Base-by-base conservation (phyloP, 2,329 filamentous ascomycete genomes). In the Colletotrichum salicis region DNA sequence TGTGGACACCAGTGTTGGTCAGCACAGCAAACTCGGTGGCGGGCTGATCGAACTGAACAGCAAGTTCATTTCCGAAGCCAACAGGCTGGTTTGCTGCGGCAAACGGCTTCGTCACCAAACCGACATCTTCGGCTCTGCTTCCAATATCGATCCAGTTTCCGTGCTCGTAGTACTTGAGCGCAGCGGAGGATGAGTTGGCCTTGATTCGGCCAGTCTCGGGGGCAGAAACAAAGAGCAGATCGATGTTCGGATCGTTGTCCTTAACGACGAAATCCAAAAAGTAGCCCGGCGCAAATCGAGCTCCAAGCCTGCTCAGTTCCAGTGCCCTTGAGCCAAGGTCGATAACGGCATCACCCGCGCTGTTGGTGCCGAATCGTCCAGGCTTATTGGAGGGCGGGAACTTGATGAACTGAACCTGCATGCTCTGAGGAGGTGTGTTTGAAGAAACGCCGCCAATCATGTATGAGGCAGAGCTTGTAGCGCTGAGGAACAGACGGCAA, bases 341-440 rank as follows among this genome's bases (percentile, higher is more conserved):
- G 11, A 87, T 79, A 1, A 82, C 76, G 2, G 81, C 76, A 37
- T 87, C 85, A n/a, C 76, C 76, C 13, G 75, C 61, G 13, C 64
- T 74, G 55, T 60, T 67, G 48, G n/a, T 63, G 4, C 78, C 76
- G 45, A 77, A 70, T 60, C 80, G 81, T 5, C 74, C 76, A 22
- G 76, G 81, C 73, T 75, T 82, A 70, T 82, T 84, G 51, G 85
- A 81, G 0, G 96, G 96, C 1, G 97, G 96, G 71, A 97, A 97
- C 79, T 96, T 97, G 81, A 99, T 94, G 78, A 97, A 96, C 76
- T 97, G 93, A n/a, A 98, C 91, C 81, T 98, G 95, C 94, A 99
- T 98, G 82, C 94, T 98, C 76, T 94, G 95, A 1, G 96, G 96
- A 0, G 96, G 95, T 0, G 93, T 91, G 70, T 86, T 81, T 70